phyloP scores from a whole-genome alignment of 495 filamentous ascomycete genomes.

The Halenospora varia region DNA sequence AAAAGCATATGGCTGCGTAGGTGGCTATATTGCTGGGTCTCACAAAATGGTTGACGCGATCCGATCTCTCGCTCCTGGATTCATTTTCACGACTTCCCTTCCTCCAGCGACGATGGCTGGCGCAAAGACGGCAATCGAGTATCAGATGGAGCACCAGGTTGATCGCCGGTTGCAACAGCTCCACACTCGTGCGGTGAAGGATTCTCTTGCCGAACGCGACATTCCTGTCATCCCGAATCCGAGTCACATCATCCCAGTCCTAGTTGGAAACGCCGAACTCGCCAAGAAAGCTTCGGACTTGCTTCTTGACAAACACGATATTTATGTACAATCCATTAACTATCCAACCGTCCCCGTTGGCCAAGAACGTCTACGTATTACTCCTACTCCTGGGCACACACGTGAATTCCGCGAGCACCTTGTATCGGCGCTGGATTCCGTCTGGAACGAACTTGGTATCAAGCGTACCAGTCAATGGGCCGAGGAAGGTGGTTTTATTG shows the following conservation, averaged over 20 bases:
- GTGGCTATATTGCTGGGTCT: constrained; percentile 93
- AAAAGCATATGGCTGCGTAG: constrained; percentile 97
- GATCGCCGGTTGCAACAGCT: constrained; percentile 90
- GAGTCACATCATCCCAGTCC: constrained; percentile 88
- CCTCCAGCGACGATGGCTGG: constrained; percentile 97
- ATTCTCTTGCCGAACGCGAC: constrained; percentile 65
- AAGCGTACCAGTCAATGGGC: constrained; percentile 91
- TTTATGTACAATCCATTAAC: constrained; percentile 99
- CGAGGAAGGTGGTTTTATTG: constrained; percentile 86
- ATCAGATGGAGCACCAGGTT: constrained; percentile 74
- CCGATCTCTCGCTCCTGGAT: constrained; percentile 90
- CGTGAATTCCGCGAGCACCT: constrained; percentile 79
- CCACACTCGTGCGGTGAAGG: constrained; percentile 90
- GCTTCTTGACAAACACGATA: constrained; percentile 79
- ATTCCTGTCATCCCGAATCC: constrained; percentile 99
- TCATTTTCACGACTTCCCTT: constrained; percentile 98
- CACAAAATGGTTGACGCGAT: constrained; percentile 90
- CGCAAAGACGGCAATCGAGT: constrained; percentile 86
- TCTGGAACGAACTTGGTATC: constrained; percentile 84
- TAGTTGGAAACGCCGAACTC: constrained; percentile 92
- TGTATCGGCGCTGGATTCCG: constrained; percentile 76
- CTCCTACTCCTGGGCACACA: constrained; percentile 88
- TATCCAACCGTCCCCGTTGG: constrained; percentile 97
- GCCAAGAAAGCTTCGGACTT: constrained; percentile 87
- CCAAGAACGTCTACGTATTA: constrained; percentile 92